Evolutionary conservation across 23 red algal genomes (phyloP), one percentile per base, ranked within the genome.

Genomic region (Gracilaria vermiculophylla): DNA sequence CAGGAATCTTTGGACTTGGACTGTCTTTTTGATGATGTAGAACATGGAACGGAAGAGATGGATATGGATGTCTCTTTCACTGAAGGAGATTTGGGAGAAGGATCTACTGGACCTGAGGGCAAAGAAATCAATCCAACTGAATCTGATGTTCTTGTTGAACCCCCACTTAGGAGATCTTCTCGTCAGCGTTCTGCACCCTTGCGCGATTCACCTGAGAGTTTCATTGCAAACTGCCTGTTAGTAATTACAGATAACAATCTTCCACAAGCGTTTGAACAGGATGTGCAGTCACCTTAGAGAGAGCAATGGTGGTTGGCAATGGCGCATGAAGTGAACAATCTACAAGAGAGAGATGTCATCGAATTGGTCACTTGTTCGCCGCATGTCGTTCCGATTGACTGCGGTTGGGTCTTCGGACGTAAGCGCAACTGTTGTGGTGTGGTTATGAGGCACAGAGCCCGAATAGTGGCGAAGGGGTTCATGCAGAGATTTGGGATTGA

Each of bases 381-480:
- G 0, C 53, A 53, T 39, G 35, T 64, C 5, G 45, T 41, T 20
- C 51, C 57, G 39, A 69, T 78, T 29, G 16, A 66, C 9, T 76
- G 70, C 14, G 20, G 48, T 5, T 80, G 76, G 56, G 53, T 91
- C 2, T 82, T 81, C 45, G 76, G 50, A 41, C 57, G 55, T 7
- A 91, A 81, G 64, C 37, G 19, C 12, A 75, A 91, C 51, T 51
- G 29, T 10, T 25, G 53, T 25, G 54, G 49, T 5, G 27, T 27
- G 0, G 23, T 82, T n/a, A 91, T 76, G 20, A 3, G 87, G 17
- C 40, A 80, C 52, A 25, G 62, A 29, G 87, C 87, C 1, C 23
- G 77, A 31, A 43, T 91, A 42, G 87, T 91, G 10, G 87, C 87
- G 3, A 82, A 73, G 24, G 87, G 76, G 6, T 91, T 74, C 37